Evolutionary conservation across 768 basidiomycete genomes (phyloP).

Genomic region (Tulasnella sp.): DNA sequence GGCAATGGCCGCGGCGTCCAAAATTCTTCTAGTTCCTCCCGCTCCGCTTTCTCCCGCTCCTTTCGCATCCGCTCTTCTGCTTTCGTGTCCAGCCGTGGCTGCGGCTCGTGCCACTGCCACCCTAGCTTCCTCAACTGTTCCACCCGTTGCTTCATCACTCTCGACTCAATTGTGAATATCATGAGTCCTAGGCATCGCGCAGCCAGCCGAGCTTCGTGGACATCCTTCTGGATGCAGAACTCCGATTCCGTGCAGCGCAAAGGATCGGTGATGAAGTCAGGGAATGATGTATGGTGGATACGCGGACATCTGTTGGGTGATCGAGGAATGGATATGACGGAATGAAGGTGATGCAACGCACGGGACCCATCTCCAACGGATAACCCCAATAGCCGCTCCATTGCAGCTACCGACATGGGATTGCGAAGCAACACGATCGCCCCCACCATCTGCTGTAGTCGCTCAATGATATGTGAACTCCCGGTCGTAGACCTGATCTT

Average conservation of each 20-base stretch:
- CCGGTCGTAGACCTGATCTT: not conserved
- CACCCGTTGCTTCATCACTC: too few species aligned
- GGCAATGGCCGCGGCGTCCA: too few species aligned
- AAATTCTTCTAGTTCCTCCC: too few species aligned
- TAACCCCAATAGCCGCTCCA: not conserved
- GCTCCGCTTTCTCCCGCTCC: too few species aligned
- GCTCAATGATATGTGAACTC: not conserved
- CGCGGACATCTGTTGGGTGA: not conserved
- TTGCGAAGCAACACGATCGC: not conserved
- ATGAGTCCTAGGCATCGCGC: too few species aligned
- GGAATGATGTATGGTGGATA: conserved; percentile 11
- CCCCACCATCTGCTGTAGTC: conserved; percentile 1
- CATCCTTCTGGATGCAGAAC: not conserved
- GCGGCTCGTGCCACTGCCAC: too few species aligned
- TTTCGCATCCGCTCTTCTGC: too few species aligned
- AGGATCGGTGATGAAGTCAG: conserved; percentile 9
- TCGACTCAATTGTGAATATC: too few species aligned
- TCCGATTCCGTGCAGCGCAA: not conserved
- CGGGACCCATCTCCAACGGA: not conserved
- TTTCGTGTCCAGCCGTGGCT: too few species aligned
- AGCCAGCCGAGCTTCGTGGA: too few species aligned
- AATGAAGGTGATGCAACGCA: not conserved
- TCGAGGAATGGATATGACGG: not conserved
- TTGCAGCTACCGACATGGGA: not conserved
- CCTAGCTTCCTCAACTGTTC: too few species aligned